phyloP scores from a whole-genome alignment of 768 basidiomycete genomes.

The Pisolithus albus region DNA sequence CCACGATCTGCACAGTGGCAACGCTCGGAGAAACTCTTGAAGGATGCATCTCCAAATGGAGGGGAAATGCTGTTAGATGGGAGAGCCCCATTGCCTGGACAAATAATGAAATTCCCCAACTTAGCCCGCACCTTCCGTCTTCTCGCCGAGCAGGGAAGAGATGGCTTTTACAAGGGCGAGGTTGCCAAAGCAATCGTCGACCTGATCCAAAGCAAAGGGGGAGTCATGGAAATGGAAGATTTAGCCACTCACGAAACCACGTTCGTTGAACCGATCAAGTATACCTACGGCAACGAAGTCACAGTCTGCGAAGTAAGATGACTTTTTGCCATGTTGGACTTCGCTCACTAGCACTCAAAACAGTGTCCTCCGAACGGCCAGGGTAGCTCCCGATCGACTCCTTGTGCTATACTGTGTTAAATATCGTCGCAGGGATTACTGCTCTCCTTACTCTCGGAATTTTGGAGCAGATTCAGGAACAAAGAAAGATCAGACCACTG shows the following conservation, averaged over 20 bases:
- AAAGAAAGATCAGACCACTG: constrained; percentile 61
- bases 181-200: constrained; percentile 87
- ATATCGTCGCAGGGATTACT: constrained; percentile 55
- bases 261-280: constrained; percentile 86
- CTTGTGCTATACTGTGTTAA: neutral
- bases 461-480: constrained; percentile 76
- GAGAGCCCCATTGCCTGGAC: constrained; percentile 76
- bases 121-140: constrained; percentile 80
- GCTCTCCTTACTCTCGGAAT: constrained; percentile 91
- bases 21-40: constrained; percentile 56
- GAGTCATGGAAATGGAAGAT: constrained; percentile 92
- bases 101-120: constrained; percentile 74
- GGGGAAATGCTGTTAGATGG: constrained; percentile 83
- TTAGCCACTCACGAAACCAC: constrained; percentile 74
- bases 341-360: neutral
- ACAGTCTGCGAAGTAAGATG: constrained; percentile 79
- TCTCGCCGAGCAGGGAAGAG: constrained; percentile 74
- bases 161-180: constrained; percentile 91
- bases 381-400: constrained; percentile 35
- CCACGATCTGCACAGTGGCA: constrained; percentile 34
- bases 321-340: neutral
- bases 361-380: constrained; percentile 97
- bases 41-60: constrained; percentile 78
- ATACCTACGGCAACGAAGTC: constrained; percentile 79
- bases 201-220: constrained; percentile 78